Evolutionary conservation across 1,139 yeast species (phyloP), one percentile per base, ranked within the genome.

Genomic region (Saccharomyces hybrid): DNA sequence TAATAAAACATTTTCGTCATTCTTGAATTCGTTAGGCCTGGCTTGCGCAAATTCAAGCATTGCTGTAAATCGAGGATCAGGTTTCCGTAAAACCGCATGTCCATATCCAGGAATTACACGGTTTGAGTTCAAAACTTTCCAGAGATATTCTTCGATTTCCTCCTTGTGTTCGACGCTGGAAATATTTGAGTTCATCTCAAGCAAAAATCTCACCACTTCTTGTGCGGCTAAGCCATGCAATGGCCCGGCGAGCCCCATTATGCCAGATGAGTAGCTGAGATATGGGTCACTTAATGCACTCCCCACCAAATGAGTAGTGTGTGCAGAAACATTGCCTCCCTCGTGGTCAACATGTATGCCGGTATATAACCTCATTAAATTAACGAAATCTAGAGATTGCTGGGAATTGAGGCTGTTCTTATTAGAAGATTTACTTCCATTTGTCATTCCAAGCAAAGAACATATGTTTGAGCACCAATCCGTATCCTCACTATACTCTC

Each of bases 41-140:
- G 63, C 59, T 28, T 63, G 52, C 0, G 68, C 74, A 59, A 73
- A 74, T 31, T 69, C 59, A 30, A 73, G 56, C 75, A 73, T 69
- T 9, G 76, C 76, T 27, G 61, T 56, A 55, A 73, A 74, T 28
- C 76, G 63, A 70, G 98, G 98, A 75, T 91, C 98, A 49, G 97
- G 88, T 84, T 87, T 88, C 80, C 98, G 86, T 74, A 89, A 81
- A 61, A 89, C 97, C 60, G 97, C 97, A 73, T 89, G 97, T 68
- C 97, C 97, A 75, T 91, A 91, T 73, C 98, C 98, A 70, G 98
- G 98, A 68, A 91, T 90, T 68, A 91, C 97, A 76, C 96, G 84
- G 69, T 96, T 96, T 61, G 91, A 78, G 75, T 88, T 86, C 69
- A 91, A 82, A 56, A 95, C 84, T 57, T 85, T 86, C 97, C 97